Percentiles rank a stretch among this genome's conserved stretches.
These are phyloP conservation scores for Calocybe gangraenosa DNA, from an alignment of 768 basidiomycete genomes.

Conservation along the genomic window DNA sequence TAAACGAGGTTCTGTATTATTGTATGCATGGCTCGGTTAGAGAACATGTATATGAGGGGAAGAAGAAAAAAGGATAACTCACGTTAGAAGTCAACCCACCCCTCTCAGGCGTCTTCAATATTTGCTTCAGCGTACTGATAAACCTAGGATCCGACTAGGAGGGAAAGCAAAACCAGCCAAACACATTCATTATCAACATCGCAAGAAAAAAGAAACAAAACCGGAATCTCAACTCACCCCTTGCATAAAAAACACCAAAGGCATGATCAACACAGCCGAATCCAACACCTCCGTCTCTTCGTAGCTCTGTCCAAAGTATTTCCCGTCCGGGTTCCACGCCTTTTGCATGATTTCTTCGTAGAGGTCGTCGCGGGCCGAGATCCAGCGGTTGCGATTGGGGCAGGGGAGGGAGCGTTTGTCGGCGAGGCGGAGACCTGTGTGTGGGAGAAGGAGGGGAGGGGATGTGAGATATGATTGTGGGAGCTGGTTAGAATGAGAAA, in stretches of 20 bases:
- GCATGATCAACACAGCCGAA: constrained; percentile 88
- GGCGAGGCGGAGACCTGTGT: constrained; percentile 74
- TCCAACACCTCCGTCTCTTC: constrained; percentile 82
- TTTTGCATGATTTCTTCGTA: constrained; percentile 94
- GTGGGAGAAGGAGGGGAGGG: not conserved
- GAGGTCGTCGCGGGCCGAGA: constrained; percentile 68
- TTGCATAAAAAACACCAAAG: constrained; percentile 88
- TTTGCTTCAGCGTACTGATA: constrained; percentile 75
- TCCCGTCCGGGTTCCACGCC: constrained; percentile 72
- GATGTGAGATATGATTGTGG: not conserved
- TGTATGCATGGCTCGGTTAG: not conserved
- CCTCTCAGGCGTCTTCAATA: constrained; percentile 82
- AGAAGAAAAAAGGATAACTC: constrained; percentile 16
- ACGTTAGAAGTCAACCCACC: constrained; percentile 91
- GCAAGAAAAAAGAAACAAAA: no score
- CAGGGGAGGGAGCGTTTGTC: constrained; percentile 94
- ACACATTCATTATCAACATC: no score
- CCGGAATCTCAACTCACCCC: constrained; percentile 54
- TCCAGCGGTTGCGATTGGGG: constrained; percentile 68
- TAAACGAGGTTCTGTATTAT: constrained; percentile 69
- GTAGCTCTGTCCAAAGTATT: constrained; percentile 85
- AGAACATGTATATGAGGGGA: not conserved
- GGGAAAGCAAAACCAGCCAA: no score
- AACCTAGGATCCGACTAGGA: constrained; percentile 91
- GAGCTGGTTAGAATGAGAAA: not conserved